phyloP scores from a whole-genome alignment of 352 stramenopile genomes.

The Globisporangium takayamanum region DNA sequence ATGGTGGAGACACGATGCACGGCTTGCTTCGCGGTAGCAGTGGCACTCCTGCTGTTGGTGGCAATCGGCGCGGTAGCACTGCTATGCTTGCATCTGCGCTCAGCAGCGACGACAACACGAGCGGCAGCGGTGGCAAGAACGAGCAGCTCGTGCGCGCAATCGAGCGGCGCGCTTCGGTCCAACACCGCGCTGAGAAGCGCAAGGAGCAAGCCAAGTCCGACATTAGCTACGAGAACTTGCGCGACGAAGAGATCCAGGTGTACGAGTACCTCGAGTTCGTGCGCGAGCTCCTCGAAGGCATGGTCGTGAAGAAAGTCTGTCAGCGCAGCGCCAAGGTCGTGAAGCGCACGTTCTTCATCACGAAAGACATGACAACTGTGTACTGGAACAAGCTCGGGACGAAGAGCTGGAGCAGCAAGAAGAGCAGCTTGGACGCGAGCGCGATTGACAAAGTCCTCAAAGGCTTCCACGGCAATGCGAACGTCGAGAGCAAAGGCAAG shows the following conservation, averaged over 20 bases:
- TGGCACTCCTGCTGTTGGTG: background rate
- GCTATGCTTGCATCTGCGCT: background rate
- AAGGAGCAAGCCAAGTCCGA: conserved; percentile 39
- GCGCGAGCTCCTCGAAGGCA: conserved; percentile 46
- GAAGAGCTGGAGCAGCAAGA: conserved; percentile 36
- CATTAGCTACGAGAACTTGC: conserved; percentile 54
- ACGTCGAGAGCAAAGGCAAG: conserved; percentile 20
- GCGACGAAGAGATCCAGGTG: conserved; percentile 52
- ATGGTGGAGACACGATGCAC: background rate
- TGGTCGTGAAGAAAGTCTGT: conserved; percentile 58
- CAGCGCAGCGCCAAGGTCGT: conserved; percentile 55
- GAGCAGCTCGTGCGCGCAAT: conserved; percentile 26
- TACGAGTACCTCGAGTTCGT: conserved; percentile 76
- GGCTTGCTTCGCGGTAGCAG: conserved; percentile 3
- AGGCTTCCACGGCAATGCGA: conserved; percentile 30
- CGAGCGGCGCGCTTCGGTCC: conserved; percentile 36
- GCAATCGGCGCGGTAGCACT: no score
- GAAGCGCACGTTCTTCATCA: conserved; percentile 54
- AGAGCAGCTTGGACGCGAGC: conserved; percentile 37
- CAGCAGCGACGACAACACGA: background rate
- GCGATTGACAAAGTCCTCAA: conserved; percentile 44
- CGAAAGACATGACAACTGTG: conserved; percentile 32
- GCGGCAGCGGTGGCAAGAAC: conserved; percentile 12
- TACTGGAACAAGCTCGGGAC: conserved; percentile 52
- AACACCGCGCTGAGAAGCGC: conserved; percentile 40